phyloP scores from a whole-genome alignment of 805 yeast species.

The Candida verbasci region DNA sequence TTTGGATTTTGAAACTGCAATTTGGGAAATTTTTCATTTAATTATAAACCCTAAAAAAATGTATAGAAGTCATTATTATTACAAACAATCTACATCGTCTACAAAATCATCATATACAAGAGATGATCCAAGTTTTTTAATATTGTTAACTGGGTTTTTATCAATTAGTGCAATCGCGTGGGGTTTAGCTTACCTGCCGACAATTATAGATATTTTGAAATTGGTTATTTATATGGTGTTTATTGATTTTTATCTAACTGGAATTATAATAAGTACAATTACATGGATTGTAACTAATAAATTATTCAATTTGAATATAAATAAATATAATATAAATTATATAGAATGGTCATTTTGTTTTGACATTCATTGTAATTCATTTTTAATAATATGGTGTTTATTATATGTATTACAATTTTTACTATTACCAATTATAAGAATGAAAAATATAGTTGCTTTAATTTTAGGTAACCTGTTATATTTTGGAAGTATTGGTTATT shows the following conservation, averaged over 20 bases:
- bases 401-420: conserved; percentile 73
- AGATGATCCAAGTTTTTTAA: conserved; percentile 87
- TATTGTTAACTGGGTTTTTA: conserved; percentile 63
- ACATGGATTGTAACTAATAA: conserved; percentile 71
- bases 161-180: conserved; percentile 78
- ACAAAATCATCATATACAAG: conserved; percentile 72
- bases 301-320: conserved; percentile 40
- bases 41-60: conserved; percentile 75
- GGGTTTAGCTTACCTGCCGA: conserved; percentile 80
- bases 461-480: conserved; percentile 77
- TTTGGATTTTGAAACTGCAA: conserved; percentile 86
- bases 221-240: conserved; percentile 79
- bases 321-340: conserved; percentile 27
- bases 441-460: conserved; percentile 54
- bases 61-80: conserved; percentile 69
- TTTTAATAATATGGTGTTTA: conserved; percentile 71
- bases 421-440: conserved; percentile 64
- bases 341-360: conserved; percentile 94
- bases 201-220: conserved; percentile 54
- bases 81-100: conserved; percentile 61
- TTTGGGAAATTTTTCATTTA: conserved; percentile 82
- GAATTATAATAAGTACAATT: conserved; percentile 62
- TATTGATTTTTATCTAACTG: conserved; percentile 73
- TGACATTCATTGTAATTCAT: conserved; percentile 92
- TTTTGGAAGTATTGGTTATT: conserved; percentile 67